Evolutionary conservation across 768 basidiomycete species (phyloP), one percentile per base, ranked within the genome.

Genomic region (Boletus vinaceobasis): DNA sequence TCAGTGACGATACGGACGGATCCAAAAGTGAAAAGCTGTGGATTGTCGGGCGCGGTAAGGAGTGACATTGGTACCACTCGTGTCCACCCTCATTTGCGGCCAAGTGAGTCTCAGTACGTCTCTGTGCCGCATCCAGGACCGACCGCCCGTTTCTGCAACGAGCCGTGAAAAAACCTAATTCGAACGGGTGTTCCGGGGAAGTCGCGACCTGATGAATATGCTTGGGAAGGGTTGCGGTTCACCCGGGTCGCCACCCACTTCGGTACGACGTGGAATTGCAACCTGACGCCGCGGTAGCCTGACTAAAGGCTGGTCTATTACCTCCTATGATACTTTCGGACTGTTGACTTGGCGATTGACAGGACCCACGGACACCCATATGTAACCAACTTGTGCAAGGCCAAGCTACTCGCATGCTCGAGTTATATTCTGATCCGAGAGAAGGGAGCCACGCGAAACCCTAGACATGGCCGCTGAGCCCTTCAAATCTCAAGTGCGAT

Each of bases 341-440:
- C 40, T 43, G 66, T 66, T 60, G 65, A 62, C 65, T 60, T 66
- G 65, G 57, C 60, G 50, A 66, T 65, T 60, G 52, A 62, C 58
- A 50, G 35, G 62, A 53, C 55, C 62, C 62, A 61, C 59, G 55
- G 59, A 64, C 59, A 62, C 65, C 54, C 21, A 44, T 55, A 32
- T 57, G 53, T 55, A 65, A 62, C 47, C 39, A 49, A 13, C 37
- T 27, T 27, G 35, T 48, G 51, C 39, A 57, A 48, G 43, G 21
- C 32, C 43, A 39, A 31, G 26, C 14, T 37, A 42, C 27, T 55
- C 48, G 53, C 52, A 58, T 58, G 52, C 52, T 47, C 11, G 42
- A 48, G 54, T 38, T 49, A 23, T 53, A 36, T 36, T 49, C 50
- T 56, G 64, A 65, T 66, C 63, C 60, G 60, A 62, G 48, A 55